phyloP scores from a whole-genome alignment of 805 yeast genomes.

The Helenozyma baotianmanensis region DNA sequence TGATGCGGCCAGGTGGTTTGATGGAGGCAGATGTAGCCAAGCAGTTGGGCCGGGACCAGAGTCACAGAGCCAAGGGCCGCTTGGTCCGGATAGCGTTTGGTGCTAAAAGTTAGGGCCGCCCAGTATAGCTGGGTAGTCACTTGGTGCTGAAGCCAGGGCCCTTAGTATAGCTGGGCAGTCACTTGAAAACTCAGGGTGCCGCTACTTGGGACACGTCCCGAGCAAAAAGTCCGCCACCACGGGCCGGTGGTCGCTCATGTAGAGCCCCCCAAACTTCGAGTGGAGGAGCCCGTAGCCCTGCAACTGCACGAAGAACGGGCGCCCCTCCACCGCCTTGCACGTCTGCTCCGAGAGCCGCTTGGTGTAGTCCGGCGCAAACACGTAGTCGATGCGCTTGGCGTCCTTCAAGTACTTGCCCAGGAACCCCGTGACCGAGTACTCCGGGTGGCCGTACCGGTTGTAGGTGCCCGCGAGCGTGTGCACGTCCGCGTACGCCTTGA shows the following conservation, averaged over 20 bases:
- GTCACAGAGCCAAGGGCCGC: no score
- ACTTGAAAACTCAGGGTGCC: no score
- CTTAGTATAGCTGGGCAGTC: no score
- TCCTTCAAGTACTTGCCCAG: slow-evolving; percentile 23
- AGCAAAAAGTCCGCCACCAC: slow-evolving; percentile 25
- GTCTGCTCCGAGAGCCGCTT: slow-evolving; percentile 8
- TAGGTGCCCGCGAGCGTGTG: slow-evolving; percentile 18
- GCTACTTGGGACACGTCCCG: no score
- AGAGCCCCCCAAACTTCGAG: slow-evolving; percentile 27
- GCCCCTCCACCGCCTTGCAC: slow-evolving; percentile 14
- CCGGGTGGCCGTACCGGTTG: slow-evolving; percentile 25
- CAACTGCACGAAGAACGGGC: slow-evolving; percentile 15
- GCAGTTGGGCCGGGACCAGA: no score
- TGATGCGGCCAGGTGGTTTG: no score
- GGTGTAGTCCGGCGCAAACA: slow-evolving; percentile 25
- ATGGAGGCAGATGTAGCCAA: no score
- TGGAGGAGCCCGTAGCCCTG: slow-evolving; percentile 28
- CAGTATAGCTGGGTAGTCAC: no score
- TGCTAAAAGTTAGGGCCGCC: no score
- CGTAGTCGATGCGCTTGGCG: slow-evolving; percentile 30
- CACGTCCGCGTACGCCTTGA: slow-evolving; percentile 14
- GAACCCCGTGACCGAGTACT: slow-evolving; percentile 31
- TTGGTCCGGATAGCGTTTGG: no score
- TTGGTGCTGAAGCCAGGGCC: no score
- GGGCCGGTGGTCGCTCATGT: slow-evolving; percentile 36